These are phyloP conservation scores for Psilocybe cubensis DNA, from an alignment of 768 basidiomycete genomes.

Conservation along the genomic window DNA sequence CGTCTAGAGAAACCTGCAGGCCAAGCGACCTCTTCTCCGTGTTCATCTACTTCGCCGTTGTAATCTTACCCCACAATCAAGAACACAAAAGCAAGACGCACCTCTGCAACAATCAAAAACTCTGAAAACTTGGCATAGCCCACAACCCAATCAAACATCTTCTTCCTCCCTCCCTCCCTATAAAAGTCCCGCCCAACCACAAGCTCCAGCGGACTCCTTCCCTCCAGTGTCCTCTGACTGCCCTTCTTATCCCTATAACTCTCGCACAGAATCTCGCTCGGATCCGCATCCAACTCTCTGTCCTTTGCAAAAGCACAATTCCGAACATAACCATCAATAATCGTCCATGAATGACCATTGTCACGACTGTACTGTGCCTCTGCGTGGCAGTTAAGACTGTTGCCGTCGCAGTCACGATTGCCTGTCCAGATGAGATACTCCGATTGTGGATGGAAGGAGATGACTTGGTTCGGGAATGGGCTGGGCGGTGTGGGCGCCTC, in stretches of 20 bases:
- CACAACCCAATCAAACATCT: constrained; percentile 85
- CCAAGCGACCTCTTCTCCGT: constrained; percentile 64
- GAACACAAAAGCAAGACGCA: constrained; percentile 37
- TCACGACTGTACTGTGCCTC: constrained; percentile 82
- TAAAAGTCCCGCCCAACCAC: constrained; percentile 80
- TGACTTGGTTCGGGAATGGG: constrained; percentile 69
- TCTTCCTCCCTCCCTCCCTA: constrained; percentile 53
- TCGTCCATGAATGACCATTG: constrained; percentile 77
- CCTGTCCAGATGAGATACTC: constrained; percentile 94
- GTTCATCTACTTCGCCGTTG: constrained; percentile 43
- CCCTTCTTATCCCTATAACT: constrained; percentile 83
- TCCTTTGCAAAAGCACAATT: constrained; percentile 95
- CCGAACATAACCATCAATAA: constrained; percentile 62
- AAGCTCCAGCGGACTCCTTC: constrained; percentile 73
- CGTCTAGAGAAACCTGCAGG: constrained; percentile 93
- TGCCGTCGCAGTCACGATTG: constrained; percentile 59
- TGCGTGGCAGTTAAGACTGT: constrained; percentile 61
- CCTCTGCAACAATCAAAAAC: constrained; percentile 94
- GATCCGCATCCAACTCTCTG: constrained; percentile 75
- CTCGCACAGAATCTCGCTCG: constrained; percentile 92
- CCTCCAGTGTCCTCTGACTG: constrained; percentile 62
- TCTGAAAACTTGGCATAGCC: constrained; percentile 98
- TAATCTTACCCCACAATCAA: constrained; percentile 1
- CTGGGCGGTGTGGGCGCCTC: constrained; percentile 76
- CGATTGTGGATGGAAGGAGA: constrained; percentile 87